These are phyloP conservation scores for Neurospora sp. DNA, from an alignment of 495 filamentous ascomycete genomes.

Conservation along the genomic window DNA sequence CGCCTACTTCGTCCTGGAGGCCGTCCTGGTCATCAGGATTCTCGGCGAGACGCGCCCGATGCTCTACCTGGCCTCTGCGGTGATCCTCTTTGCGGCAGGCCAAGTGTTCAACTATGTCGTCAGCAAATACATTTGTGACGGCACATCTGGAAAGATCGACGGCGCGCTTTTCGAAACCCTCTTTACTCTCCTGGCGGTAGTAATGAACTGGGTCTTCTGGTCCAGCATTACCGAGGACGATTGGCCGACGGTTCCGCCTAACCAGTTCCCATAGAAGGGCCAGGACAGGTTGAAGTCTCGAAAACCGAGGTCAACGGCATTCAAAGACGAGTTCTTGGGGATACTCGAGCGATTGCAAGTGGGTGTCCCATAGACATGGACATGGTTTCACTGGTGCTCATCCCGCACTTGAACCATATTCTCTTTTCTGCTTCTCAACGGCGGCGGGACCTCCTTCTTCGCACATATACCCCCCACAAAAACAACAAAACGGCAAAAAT, in stretches of 20 bases:
- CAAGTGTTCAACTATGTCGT: constrained; percentile 95
- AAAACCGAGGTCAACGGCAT: not conserved
- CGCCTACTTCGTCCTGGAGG: constrained; percentile 72
- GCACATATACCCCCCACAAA: not conserved
- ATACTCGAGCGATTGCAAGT: not conserved
- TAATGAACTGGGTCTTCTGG: constrained; percentile 90
- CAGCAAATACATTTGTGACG: constrained; percentile 80
- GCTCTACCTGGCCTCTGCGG: constrained; percentile 67
- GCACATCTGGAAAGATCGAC: constrained; percentile 75
- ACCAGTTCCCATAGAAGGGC: constrained; percentile 19
- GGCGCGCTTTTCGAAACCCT: constrained; percentile 88
- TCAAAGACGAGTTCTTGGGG: not conserved
- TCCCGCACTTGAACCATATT: not conserved
- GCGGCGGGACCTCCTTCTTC: not conserved
- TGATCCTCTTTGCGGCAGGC: constrained; percentile 75
- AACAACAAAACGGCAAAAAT: not conserved
- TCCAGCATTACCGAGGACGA: constrained; percentile 98
- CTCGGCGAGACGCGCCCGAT: constrained; percentile 82
- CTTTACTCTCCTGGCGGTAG: constrained; percentile 76
- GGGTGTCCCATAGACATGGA: not conserved
- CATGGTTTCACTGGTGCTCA: not conserved
- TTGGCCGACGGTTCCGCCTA: constrained; percentile 57
- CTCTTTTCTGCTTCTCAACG: not conserved
- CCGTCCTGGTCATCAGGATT: constrained; percentile 69
- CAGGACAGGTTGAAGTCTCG: not conserved